These are phyloP conservation scores for Berberis vulgaris DNA, from an alignment of 164 flowering plant species.

Conservation along the genomic window DNA sequence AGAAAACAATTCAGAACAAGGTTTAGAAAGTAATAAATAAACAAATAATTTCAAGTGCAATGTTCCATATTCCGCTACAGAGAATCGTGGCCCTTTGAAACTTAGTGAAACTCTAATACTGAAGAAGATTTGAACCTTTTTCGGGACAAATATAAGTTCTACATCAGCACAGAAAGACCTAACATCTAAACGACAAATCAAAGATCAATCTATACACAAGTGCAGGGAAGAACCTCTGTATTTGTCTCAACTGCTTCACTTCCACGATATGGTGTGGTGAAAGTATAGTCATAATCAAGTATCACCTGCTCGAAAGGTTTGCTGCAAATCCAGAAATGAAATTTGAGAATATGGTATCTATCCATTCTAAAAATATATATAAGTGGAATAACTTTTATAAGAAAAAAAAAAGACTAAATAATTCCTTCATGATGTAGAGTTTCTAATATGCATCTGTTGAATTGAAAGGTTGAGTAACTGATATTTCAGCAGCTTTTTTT, in stretches of 20 bases:
- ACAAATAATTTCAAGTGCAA: not conserved
- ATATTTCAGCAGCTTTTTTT: no score
- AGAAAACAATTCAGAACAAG: no score
- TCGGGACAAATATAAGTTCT: not conserved
- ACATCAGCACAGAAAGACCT: not conserved
- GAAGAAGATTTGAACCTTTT: no score
- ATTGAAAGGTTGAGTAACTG: no score
- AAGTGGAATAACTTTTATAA: not conserved
- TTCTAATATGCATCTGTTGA: no score
- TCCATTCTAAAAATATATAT: conserved; percentile 4
- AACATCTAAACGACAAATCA: not conserved
- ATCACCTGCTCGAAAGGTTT: conserved; percentile 79
- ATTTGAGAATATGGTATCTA: conserved; percentile 5
- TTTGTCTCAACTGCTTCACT: conserved; percentile 50
- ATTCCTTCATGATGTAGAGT: no score
- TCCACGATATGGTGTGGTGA: conserved; percentile 96
- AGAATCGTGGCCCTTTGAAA: no score
- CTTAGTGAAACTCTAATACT: no score
- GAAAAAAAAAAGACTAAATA: not conserved
- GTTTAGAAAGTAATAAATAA: no score
- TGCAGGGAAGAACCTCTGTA: conserved; percentile 30
- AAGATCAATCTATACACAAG: not conserved
- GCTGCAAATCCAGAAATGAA: conserved; percentile 42
- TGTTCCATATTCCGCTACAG: no score
- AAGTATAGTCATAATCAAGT: conserved; percentile 95